A percentile compares a stretch with the other conserved stretches of the same genome.
phyloP scores from a whole-genome alignment of 2,329 filamentous ascomycete species.

The Cucurbitaria berberidis region DNA sequence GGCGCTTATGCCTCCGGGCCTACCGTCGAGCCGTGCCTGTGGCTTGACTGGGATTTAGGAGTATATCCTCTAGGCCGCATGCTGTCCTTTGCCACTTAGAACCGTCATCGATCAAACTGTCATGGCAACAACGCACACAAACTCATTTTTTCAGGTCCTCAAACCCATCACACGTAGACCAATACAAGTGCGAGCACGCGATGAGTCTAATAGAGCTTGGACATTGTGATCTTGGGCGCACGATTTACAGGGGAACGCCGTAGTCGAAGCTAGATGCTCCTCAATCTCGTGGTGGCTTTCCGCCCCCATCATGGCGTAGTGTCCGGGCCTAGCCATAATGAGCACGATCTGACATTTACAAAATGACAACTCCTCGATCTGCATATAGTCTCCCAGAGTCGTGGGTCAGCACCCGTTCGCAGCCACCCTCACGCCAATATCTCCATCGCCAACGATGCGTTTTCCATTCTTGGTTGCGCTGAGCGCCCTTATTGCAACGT shows the following conservation, averaged over 20 bases:
- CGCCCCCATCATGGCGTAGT: not conserved
- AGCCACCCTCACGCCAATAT: not conserved
- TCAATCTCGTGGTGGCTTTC: not conserved
- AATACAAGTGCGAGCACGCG: not conserved
- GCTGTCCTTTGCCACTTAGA: not conserved
- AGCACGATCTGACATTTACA: not conserved
- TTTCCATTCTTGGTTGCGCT: constrained; percentile 22
- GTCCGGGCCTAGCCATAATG: constrained; percentile 3
- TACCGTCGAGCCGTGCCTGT: not conserved
- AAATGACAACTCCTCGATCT: not conserved
- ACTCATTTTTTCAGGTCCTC: not conserved
- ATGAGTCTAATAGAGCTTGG: not conserved
- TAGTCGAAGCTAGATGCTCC: not conserved
- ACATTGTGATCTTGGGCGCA: not conserved
- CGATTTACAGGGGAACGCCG: not conserved
- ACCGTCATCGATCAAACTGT: not conserved
- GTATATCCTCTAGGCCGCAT: not conserved
- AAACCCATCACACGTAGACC: not conserved
- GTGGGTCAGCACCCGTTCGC: not conserved
- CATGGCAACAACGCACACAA: not conserved
- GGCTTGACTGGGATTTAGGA: not conserved
- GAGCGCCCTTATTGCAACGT: constrained; percentile 21
- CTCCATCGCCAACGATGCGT: constrained; percentile 23
- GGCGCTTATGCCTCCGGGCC: not conserved
- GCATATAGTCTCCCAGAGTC: constrained; percentile 1